phyloP scores from a whole-genome alignment of 331 rosid genomes.

The Malus hybrid region DNA sequence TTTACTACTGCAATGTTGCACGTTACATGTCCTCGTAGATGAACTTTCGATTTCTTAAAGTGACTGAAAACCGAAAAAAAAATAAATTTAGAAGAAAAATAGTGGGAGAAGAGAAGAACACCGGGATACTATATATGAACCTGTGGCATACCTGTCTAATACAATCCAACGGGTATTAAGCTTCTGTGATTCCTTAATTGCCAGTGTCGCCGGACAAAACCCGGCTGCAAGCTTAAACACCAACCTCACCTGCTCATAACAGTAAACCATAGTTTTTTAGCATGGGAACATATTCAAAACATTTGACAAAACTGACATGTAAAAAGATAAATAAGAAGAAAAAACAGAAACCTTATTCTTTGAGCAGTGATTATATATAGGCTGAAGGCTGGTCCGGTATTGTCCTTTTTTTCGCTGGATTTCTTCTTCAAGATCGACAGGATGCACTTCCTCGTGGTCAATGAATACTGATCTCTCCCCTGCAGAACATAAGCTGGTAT shows the following conservation, averaged over 20 bases:
- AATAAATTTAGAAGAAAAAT: neutral
- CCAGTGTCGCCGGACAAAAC: slow-evolving; percentile 1
- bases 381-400: slow-evolving; percentile 8
- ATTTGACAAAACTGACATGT: neutral
- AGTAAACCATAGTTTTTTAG: too few relatives aligned
- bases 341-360: slow-evolving; percentile 3
- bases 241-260: slow-evolving; percentile 12
- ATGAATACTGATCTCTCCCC: slow-evolving; percentile 11
- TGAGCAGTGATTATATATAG: slow-evolving; percentile 1
- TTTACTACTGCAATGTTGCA: slow-evolving; percentile 15
- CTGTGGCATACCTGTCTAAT: slow-evolving; percentile 6
- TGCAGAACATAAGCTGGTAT: neutral
- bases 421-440: slow-evolving; percentile 7
- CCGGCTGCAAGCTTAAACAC: slow-evolving; percentile 14
- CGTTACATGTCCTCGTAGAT: slow-evolving; percentile 4
- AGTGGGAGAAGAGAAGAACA: neutral
- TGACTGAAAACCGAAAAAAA: slow-evolving; percentile 4
- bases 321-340: neutral
- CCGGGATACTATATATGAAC: neutral
- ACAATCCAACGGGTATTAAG: slow-evolving; percentile 10
- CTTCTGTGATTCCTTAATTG: slow-evolving; percentile 4
- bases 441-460: slow-evolving; percentile 7
- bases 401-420: slow-evolving; percentile 3
- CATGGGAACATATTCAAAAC: neutral
- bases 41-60: neutral